phyloP scores from a whole-genome alignment of 2,329 filamentous ascomycete species.

The Chaetomium sp. region DNA sequence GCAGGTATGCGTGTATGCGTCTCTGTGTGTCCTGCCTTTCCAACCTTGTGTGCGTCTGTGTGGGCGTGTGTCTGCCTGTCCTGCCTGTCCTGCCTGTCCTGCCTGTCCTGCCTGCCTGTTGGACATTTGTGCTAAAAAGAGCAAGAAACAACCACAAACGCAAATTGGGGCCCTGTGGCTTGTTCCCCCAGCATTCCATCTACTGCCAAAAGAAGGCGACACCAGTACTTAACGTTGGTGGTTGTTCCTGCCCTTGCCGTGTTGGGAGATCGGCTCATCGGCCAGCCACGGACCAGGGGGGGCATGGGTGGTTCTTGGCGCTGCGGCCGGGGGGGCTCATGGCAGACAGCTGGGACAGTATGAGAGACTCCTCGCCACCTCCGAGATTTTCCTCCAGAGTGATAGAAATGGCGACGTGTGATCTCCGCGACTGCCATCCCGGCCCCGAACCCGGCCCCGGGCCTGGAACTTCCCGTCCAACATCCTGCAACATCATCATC shows the following conservation, averaged over 20 bases:
- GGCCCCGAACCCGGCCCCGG: neutral
- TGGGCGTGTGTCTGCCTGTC: no score
- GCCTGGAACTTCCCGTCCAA: conserved; percentile 5
- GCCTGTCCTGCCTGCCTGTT: no score
- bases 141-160: conserved; percentile 13
- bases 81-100: no score
- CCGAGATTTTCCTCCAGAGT: conserved; percentile 3
- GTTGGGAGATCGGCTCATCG: neutral
- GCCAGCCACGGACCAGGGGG: conserved; percentile 1
- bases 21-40: neutral
- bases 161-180: conserved; percentile 13
- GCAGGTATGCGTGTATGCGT: conserved; percentile 3
- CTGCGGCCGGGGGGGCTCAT: neutral
- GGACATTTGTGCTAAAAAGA: conserved; percentile 9
- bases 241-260: no score
- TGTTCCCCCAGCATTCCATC: conserved; percentile 12
- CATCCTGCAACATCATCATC: neutral
- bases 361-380: neutral
- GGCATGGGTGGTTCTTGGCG: neutral
- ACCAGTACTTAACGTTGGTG: no score
- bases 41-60: no score
- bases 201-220: no score
- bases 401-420: conserved; percentile 11
- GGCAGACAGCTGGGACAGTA: no score
- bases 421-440: conserved; percentile 1